Evolutionary conservation across 148 eudicot genomes (phyloP), one percentile per base, ranked within the genome.

Genomic region (Cornus florida): DNA sequence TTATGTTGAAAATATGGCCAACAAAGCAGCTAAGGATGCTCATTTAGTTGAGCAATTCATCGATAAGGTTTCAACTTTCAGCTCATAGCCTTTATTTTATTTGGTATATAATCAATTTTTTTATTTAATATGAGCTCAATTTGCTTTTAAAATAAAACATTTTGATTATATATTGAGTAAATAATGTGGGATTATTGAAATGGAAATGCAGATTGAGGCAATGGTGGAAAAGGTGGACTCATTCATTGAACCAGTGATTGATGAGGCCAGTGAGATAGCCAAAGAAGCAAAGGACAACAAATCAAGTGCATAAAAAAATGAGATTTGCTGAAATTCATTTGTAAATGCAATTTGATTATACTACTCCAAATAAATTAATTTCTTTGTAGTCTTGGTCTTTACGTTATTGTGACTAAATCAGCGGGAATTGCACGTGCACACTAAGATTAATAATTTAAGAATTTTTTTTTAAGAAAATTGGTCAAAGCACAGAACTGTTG

Each of bases 171-270:
- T 28, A 28, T 28, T 28, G 28, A 28, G 28, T 50, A 50, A 50
- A 50, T 4, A 4, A 12, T 50, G 2, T 28, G 28, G 28, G 28
- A 28, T 28, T 28, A 28, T 28, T 28, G 28, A 28, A 39, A 75
- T 71, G 56, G 12, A 33, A 57, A 38, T 73, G 83, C 87, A 87
- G 89, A 72, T 87, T 38, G 82, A 82, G 31, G 84, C 84, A 67
- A 22, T 84, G 33, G 82, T 78, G 67, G 73, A 82, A 3, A 59
- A 82, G 67, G 23, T 62, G 53, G 82, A 64, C 59, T 77, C 81
- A 14, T 39, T 73, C 67, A 68, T 69, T 31, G 69, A 67, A 48
- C 46, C 66, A 1, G 50, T 19, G 19, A 28, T 39, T 22, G 79
- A 83, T 35, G 74, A 57, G 70, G 39, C 33, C 9, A 66, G 35